Evolutionary conservation across 164 flowering plant genomes (phyloP).

Genomic region (Akebia trifoliata): DNA sequence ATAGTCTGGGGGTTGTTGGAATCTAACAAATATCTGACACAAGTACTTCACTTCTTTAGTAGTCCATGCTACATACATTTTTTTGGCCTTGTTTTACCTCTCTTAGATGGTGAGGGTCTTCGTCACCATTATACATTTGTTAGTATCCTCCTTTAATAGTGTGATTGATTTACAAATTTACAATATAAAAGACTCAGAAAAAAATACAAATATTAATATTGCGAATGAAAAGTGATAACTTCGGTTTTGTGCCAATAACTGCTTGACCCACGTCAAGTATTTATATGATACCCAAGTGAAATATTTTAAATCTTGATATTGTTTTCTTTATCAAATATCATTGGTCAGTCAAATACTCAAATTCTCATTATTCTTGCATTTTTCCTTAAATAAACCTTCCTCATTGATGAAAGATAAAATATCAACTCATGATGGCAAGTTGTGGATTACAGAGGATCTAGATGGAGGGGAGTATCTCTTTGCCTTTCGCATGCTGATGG

Average conservation of each 20-base stretch:
- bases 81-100: too few relatives aligned
- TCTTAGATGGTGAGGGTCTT: too few relatives aligned
- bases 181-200: too few relatives aligned
- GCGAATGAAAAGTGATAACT: not conserved
- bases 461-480: slow-evolving; percentile 92
- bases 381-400: not conserved
- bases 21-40: too few relatives aligned
- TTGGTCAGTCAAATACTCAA: not conserved
- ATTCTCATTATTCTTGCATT: not conserved
- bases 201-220: too few relatives aligned
- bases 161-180: too few relatives aligned
- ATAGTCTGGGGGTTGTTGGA: too few relatives aligned
- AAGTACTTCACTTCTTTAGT: too few relatives aligned
- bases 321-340: not conserved
- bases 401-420: slow-evolving; percentile 1
- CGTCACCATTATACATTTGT: too few relatives aligned
- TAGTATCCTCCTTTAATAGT: too few relatives aligned
- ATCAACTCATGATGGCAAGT: slow-evolving; percentile 9
- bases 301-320: not conserved
- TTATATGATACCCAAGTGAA: not conserved
- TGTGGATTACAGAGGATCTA: slow-evolving; percentile 62
- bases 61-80: too few relatives aligned
- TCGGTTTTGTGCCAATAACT: not conserved
- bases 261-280: not conserved
- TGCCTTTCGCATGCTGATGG: slow-evolving; percentile 95